Evolutionary conservation across 2,329 filamentous ascomycete species (phyloP).

Genomic region (Fusarium chlamydosporum): DNA sequence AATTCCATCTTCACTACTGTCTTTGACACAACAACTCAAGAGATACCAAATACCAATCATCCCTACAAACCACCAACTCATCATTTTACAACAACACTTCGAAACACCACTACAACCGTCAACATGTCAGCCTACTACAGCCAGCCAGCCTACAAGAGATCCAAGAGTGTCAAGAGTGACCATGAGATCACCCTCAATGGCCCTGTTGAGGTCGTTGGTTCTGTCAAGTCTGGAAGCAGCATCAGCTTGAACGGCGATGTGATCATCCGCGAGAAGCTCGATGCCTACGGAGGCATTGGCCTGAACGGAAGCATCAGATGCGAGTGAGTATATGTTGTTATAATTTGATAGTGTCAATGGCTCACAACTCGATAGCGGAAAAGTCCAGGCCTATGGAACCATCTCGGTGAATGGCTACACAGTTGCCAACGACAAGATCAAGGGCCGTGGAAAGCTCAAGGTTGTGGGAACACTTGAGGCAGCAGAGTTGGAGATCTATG

Average conservation of each 20-base stretch:
- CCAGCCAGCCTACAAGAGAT: conserved; percentile 50
- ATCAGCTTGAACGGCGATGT: conserved; percentile 63
- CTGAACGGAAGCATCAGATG: conserved; percentile 61
- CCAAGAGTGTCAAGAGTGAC: conserved; percentile 61
- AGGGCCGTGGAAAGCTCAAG: conserved; percentile 63
- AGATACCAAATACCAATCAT: background rate
- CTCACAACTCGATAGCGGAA: conserved; percentile 54
- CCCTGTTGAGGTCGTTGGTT: conserved; percentile 63
- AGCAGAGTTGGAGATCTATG: conserved; percentile 63
- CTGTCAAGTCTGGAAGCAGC: conserved; percentile 62
- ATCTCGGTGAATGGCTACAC: conserved; percentile 59
- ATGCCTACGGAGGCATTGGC: conserved; percentile 62
- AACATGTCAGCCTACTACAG: conserved; percentile 51
- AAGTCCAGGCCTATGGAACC: conserved; percentile 64
- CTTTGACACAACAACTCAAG: conserved; percentile 4
- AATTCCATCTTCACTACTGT: conserved; percentile 19
- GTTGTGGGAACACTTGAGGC: conserved; percentile 61
- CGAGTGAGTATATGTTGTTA: conserved; percentile 53
- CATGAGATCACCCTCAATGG: conserved; percentile 58
- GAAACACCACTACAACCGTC: conserved; percentile 5
- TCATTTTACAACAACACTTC: background rate
- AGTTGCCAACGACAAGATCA: conserved; percentile 60
- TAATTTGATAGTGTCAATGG: rapidly evolving
- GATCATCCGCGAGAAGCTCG: conserved; percentile 60
- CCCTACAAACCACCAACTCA: background rate